Conservation (phyloP, 371 early-diverging fungal species). For the Aphelidium insulamus region DNA sequence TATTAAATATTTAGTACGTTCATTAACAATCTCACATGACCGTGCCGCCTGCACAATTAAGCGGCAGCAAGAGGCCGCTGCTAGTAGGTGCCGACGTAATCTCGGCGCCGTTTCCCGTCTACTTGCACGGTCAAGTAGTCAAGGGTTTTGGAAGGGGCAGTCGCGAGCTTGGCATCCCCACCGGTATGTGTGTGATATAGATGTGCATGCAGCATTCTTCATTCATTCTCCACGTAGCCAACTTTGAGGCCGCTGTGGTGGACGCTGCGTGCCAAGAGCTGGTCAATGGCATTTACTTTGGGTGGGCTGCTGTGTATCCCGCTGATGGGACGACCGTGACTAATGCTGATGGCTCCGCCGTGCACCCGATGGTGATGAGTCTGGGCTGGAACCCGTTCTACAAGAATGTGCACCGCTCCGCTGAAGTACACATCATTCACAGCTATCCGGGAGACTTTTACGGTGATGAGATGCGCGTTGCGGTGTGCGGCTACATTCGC, state of each 20-base stretch:
- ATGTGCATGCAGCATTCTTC: background rate
- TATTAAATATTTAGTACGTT: no score
- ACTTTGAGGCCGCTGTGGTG: conserved; percentile 60
- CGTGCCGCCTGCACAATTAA: no score
- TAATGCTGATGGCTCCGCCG: conserved; percentile 10
- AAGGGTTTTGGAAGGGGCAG: conserved; percentile 86
- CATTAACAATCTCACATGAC: no score
- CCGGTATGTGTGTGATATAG: conserved; percentile 31
- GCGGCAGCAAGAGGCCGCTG: no score
- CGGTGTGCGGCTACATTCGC: conserved; percentile 71
- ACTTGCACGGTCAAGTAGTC: conserved; percentile 51
- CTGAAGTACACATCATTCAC: conserved; percentile 88
- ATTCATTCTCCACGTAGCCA: conserved; percentile 28
- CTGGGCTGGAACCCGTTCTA: conserved; percentile 97
- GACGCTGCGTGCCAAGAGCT: conserved; percentile 30
- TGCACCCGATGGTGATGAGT: conserved; percentile 92
- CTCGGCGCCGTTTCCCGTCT: conserved; percentile 36
- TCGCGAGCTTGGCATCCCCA: conserved; percentile 89
- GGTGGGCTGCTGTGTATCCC: conserved; percentile 59
- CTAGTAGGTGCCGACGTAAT: conserved; percentile 30
- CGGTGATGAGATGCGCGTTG: conserved; percentile 48
- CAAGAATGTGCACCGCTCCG: conserved; percentile 83
- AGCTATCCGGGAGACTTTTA: conserved; percentile 73
- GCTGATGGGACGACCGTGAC: conserved; percentile 3
- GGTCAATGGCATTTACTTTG: conserved; percentile 79